Percentiles rank a stretch among this genome's conserved stretches.
Conservation (phyloP, 331 rosid genomes). For the Quercus phellos region DNA sequence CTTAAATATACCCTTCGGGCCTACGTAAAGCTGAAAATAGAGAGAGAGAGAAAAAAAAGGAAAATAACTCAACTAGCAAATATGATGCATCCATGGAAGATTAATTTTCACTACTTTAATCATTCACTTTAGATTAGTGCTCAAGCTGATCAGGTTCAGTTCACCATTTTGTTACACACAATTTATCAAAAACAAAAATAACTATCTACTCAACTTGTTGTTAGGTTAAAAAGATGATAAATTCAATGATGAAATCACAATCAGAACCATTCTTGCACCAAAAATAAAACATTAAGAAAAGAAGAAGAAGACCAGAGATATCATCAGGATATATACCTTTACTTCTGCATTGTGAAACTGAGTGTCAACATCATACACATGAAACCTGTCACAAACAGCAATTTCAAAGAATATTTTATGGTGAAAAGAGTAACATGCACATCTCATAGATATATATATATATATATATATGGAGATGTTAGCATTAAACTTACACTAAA, state of each 20-base stretch:
- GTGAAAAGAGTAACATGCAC: conserved; percentile 25
- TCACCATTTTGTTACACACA: too few species aligned
- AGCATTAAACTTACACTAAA: conserved; percentile 76
- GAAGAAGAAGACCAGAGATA: background rate
- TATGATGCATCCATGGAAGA: background rate
- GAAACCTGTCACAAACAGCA: conserved; percentile 59
- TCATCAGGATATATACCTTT: conserved; percentile 50
- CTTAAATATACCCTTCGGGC: background rate
- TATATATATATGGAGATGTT: conserved; percentile 9
- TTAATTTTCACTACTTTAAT: background rate
- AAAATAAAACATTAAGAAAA: background rate
- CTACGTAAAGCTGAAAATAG: background rate
- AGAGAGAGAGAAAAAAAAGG: background rate
- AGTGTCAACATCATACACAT: conserved; percentile 73
- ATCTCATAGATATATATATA: conserved; percentile 4
- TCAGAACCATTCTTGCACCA: conserved; percentile 6
- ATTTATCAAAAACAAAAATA: too few species aligned
- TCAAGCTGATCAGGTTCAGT: conserved; percentile 1
- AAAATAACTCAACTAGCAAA: background rate
- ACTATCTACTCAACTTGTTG: background rate
- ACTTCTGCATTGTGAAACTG: conserved; percentile 74
- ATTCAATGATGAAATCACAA: background rate
- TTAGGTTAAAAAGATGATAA: background rate
- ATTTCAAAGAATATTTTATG: conserved; percentile 21
- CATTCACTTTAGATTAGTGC: background rate